Percentiles rank a stretch among this genome's conserved stretches.
Evolutionary conservation across 164 flowering plant genomes (phyloP).

Genomic region (Cinnamomum chago): DNA sequence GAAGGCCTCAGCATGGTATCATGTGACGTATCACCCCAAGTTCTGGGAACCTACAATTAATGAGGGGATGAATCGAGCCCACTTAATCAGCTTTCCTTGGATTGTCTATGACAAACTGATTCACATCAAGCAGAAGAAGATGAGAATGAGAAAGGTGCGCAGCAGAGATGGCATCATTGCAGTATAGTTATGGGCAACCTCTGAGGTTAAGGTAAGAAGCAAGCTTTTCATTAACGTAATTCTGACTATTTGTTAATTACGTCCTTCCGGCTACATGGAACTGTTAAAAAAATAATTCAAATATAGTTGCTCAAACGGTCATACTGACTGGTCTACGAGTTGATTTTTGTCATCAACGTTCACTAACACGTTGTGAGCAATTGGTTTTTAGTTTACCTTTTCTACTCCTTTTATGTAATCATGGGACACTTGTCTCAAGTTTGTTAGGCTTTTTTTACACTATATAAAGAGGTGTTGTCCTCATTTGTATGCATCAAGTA

Average conservation of each 20-base stretch:
- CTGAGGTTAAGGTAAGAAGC: not conserved
- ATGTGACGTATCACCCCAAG: slow-evolving; percentile 65
- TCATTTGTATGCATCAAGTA: too few species aligned
- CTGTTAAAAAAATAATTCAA: too few species aligned
- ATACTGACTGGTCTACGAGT: too few species aligned
- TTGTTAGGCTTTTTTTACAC: too few species aligned
- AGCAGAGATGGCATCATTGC: not conserved
- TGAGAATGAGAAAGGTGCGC: not conserved
- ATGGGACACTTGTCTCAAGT: too few species aligned
- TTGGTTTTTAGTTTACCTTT: too few species aligned
- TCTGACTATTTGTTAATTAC: not conserved
- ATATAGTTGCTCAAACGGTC: too few species aligned
- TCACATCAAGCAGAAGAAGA: slow-evolving; percentile 46
- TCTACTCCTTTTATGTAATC: too few species aligned
- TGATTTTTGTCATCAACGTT: too few species aligned
- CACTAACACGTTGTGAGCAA: too few species aligned
- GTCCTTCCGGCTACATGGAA: not conserved
- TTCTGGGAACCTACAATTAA: slow-evolving; percentile 48
- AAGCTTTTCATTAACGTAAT: not conserved
- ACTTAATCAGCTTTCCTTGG: slow-evolving; percentile 84
- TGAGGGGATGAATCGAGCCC: slow-evolving; percentile 54
- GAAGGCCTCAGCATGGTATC: slow-evolving; percentile 88
- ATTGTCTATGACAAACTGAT: slow-evolving; percentile 69
- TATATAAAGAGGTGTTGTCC: too few species aligned
- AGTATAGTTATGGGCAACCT: not conserved